These are phyloP conservation scores for Emericellopsis cladophorae DNA, from an alignment of 2,329 filamentous ascomycete species.

Conservation along the genomic window DNA sequence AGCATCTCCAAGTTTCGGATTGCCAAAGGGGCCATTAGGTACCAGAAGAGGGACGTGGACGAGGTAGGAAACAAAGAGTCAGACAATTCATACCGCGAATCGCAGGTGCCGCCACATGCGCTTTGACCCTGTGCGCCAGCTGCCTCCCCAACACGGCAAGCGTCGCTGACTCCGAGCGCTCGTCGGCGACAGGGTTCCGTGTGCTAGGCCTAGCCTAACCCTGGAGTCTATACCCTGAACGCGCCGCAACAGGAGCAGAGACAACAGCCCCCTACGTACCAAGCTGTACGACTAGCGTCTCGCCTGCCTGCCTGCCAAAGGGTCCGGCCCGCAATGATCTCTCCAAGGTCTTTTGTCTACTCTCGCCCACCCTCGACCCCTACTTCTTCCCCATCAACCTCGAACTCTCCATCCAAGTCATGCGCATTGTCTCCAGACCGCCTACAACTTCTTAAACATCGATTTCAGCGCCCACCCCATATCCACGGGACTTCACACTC, in stretches of 20 bases:
- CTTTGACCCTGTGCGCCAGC: not conserved
- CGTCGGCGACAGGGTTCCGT: not conserved
- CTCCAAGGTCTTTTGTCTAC: conserved; percentile 9
- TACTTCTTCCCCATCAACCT: conserved; percentile 2
- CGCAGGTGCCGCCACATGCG: not conserved
- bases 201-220: no score
- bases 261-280: no score
- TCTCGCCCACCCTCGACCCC: conserved; percentile 3
- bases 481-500: not conserved
- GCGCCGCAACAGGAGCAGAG: no score
- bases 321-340: conserved; percentile 8
- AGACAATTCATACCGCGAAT: not conserved
- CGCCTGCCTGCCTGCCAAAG: not conserved
- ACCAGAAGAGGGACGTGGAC: not conserved
- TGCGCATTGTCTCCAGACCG: not conserved
- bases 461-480: not conserved
- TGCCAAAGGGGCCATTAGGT: not conserved
- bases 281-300: no score
- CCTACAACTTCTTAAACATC: not conserved
- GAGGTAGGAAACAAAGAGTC: not conserved
- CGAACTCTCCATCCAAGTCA: conserved; percentile 1
- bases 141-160: conserved; percentile 1
- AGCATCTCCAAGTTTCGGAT: not conserved
- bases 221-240: no score
- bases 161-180: not conserved